Conservation (phyloP, 116 monocot genomes). For the Phalaenopsis hybrid region DNA sequence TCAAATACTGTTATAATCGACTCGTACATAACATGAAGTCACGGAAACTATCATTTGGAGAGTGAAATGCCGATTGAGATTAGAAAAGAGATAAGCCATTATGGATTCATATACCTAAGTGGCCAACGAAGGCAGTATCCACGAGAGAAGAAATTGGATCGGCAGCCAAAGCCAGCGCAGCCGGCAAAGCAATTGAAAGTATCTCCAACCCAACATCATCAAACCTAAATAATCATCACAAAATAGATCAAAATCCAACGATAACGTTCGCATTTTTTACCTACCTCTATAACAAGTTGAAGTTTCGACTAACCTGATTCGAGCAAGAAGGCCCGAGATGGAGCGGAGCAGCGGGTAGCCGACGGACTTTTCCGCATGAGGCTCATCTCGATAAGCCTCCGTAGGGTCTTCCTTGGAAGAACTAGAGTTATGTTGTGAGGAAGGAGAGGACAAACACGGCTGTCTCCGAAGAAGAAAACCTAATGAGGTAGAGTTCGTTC, state of each 20-base stretch:
- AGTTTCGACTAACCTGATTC: slow-evolving; percentile 16
- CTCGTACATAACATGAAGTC: background rate
- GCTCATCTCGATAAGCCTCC: background rate
- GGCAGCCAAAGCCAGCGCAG: slow-evolving; percentile 54
- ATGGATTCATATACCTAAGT: slow-evolving; percentile 30
- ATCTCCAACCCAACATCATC: slow-evolving; percentile 53
- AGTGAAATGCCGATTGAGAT: background rate
- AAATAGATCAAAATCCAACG: background rate
- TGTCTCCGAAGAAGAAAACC: slow-evolving; percentile 11
- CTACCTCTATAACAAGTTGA: background rate
- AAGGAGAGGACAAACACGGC: slow-evolving; percentile 4
- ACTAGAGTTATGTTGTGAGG: background rate
- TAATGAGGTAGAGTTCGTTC: background rate
- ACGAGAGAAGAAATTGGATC: slow-evolving; percentile 65
- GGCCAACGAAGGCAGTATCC: slow-evolving; percentile 70
- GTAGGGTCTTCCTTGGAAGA: background rate
- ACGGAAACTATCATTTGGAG: no score
- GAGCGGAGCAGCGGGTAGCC: background rate
- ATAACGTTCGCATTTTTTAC: background rate
- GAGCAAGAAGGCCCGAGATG: slow-evolving; percentile 12
- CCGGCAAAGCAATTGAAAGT: slow-evolving; percentile 49
- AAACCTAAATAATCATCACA: slow-evolving; percentile 5
- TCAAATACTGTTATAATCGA: background rate
- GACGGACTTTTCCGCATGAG: background rate
- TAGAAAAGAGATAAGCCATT: background rate